phyloP scores from a whole-genome alignment of 2,329 filamentous ascomycete genomes.

The Exophiala dermatitidis region DNA sequence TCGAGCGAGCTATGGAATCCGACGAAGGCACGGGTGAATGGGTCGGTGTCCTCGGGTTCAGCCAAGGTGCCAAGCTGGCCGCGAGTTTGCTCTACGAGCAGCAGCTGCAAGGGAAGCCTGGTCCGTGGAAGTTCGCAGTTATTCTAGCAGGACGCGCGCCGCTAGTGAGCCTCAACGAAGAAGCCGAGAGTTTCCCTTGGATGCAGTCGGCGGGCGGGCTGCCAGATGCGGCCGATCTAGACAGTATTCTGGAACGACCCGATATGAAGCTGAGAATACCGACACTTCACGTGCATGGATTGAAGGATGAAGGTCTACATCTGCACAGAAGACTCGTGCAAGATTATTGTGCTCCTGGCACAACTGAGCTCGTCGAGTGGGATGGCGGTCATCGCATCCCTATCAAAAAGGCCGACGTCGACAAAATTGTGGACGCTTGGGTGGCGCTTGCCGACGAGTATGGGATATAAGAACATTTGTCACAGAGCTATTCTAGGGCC shows the following conservation, averaged over 20 bases:
- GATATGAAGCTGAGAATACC: conserved; percentile 50
- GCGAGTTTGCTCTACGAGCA: conserved; percentile 55
- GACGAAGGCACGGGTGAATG: conserved; percentile 53
- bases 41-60: conserved; percentile 59
- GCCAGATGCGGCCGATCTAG: conserved; percentile 22
- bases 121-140: conserved; percentile 53
- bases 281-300: conserved; percentile 62
- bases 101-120: conserved; percentile 41
- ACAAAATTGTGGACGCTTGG: conserved; percentile 48
- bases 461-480: conserved; percentile 31
- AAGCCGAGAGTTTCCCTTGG: conserved; percentile 23
- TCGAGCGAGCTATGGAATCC: conserved; percentile 43
- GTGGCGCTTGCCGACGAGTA: conserved; percentile 46
- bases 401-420: conserved; percentile 60
- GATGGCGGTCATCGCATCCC: conserved; percentile 65
- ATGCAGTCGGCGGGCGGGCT: conserved; percentile 27
- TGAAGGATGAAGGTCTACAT: conserved; percentile 53
- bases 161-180: conserved; percentile 36
- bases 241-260: conserved; percentile 27
- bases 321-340: conserved; percentile 51
- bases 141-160: conserved; percentile 57
- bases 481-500: background rate
- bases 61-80: conserved; percentile 57
- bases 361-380: conserved; percentile 60
- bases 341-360: conserved; percentile 53